Evolutionary conservation across 495 filamentous ascomycete species (phyloP), one percentile per base, ranked within the genome.

Genomic region (Penicillium longicatenatum): DNA sequence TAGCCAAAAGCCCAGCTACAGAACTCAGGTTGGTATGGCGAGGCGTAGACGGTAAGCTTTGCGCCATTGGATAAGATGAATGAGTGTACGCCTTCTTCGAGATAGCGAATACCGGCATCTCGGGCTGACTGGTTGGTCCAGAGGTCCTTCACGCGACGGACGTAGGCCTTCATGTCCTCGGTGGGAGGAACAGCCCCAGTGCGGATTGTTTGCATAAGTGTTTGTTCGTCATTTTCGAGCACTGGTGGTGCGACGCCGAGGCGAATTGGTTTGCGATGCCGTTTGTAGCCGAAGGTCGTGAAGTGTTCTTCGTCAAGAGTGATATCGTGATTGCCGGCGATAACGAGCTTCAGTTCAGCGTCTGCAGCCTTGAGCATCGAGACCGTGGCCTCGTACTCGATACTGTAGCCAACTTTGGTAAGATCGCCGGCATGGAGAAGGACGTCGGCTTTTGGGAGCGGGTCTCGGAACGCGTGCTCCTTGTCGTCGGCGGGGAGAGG

Each of bases 291-390:
- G 16, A 62, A 55, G 3, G 29, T 44, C 6, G 61, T 51, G 59
- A 82, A 85, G 61, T 79, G 80, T 3, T 79, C 70, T 26, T 70
- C 68, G 65, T 94, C 89, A 4, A 93, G 81, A 0, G 83, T 83
- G 54, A 89, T 81, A 65, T 93, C 90, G 70, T 93, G 90, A 68
- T 93, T 93, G 0, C 90, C 90, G 1, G 90, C 84, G 50, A 95
- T 91, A 33, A 93, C 84, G 35, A 95, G 72, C 58, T 93, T 95
- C 6, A 92, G 70, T 19, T 86, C 81, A 0, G 90, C 89, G 6
- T 82, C 62, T 52, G 86, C 80, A 0, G 51, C 60, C 16, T 67
- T 65, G 14, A 94, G 74, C 64, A 89, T 79, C 3, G 72, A 51
- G 20, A 92, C 62, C 9, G 78, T 73, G 7, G 61, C 54, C 14